Evolutionary conservation across 176 grass and related monocot species (phyloP).

Genomic region (Bromus sterilis): DNA sequence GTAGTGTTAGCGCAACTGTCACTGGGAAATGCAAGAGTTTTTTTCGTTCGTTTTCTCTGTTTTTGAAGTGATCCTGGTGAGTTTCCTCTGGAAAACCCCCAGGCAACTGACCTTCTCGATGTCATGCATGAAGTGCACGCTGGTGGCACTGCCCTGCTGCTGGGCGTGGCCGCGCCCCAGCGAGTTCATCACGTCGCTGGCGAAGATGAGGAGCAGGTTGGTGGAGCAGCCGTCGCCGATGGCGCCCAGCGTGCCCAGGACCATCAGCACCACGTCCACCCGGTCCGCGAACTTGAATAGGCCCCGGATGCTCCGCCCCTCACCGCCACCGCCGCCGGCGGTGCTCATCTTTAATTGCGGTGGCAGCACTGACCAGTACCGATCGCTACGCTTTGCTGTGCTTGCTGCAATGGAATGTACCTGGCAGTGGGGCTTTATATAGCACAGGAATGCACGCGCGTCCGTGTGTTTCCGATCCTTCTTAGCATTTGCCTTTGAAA

Average conservation of each 20-base stretch:
- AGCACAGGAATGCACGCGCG: not conserved
- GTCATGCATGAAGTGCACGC: slow-evolving; percentile 67
- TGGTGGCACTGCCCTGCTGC: not conserved
- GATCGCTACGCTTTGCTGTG: not conserved
- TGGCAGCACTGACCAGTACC: not conserved
- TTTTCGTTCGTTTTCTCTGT: not conserved
- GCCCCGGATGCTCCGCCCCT: slow-evolving; percentile 48
- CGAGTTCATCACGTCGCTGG: slow-evolving; percentile 90
- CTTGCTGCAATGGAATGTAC: slow-evolving; percentile 12
- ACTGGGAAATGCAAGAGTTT: not conserved
- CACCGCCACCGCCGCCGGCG: slow-evolving; percentile 5
- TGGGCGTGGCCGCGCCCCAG: slow-evolving; percentile 47
- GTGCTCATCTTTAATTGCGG: not conserved
- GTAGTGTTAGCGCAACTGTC: not conserved
- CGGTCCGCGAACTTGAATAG: slow-evolving; percentile 76
- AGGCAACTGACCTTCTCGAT: slow-evolving; percentile 69
- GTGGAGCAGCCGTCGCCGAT: slow-evolving; percentile 89
- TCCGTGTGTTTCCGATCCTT: not conserved
- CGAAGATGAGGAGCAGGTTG: slow-evolving; percentile 90
- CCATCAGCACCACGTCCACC: slow-evolving; percentile 67
- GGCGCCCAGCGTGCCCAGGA: slow-evolving; percentile 67
- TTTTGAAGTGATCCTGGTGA: not conserved
- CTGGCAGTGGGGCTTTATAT: slow-evolving; percentile 34
- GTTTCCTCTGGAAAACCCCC: not conserved
- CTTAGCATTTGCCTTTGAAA: not conserved